phyloP scores from a whole-genome alignment of 176 grass and related monocot genomes.

The Hyparrhenia diplandra region DNA sequence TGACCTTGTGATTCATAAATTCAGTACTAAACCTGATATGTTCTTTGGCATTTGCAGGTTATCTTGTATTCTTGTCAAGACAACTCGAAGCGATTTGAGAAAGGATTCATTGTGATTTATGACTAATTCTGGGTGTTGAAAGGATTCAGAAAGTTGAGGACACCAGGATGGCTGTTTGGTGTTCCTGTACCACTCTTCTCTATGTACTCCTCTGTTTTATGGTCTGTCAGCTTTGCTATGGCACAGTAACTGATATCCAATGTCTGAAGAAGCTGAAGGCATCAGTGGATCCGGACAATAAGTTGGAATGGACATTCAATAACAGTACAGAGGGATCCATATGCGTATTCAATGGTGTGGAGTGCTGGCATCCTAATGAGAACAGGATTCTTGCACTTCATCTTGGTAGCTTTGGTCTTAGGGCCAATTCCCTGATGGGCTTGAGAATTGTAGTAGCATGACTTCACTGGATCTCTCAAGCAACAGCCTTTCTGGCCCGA shows the following conservation, averaged over 20 bases:
- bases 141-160: neutral
- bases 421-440: constrained; percentile 66
- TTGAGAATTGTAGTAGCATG: constrained; percentile 89
- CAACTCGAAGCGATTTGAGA: too few species aligned
- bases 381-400: constrained; percentile 67
- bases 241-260: constrained; percentile 44
- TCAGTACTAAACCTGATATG: neutral
- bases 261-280: constrained; percentile 54
- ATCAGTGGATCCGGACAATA: constrained; percentile 53
- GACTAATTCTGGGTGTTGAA: neutral
- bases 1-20: neutral
- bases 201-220: constrained; percentile 17
- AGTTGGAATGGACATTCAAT: constrained; percentile 54
- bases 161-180: constrained; percentile 12
- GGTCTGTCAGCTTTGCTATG: constrained; percentile 25
- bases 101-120: constrained; percentile 24
- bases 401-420: constrained; percentile 77
- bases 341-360: constrained; percentile 74
- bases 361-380: constrained; percentile 95
- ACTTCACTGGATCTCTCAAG: constrained; percentile 77
- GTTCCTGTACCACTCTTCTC: neutral
- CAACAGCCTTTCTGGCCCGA: constrained; percentile 67
- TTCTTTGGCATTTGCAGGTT: neutral
- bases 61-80: neutral
- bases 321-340: constrained; percentile 66